Evolutionary conservation across 805 yeast species (phyloP), one percentile per base, ranked within the genome.

Genomic region (Teunomyces pallodes): DNA sequence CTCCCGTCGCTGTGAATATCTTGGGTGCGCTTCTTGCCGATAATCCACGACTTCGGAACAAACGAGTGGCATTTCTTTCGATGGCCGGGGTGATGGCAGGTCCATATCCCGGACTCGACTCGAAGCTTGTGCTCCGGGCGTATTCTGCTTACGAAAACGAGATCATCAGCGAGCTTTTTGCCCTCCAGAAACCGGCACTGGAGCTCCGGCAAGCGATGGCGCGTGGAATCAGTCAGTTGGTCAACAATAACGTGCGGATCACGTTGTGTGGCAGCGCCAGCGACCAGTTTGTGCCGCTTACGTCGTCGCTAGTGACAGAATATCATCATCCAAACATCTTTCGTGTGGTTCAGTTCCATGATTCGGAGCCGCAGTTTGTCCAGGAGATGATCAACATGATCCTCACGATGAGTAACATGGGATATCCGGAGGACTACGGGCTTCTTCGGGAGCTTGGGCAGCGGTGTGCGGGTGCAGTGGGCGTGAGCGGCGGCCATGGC

Each of bases 121-220:
- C 69, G n/a, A 69, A 67, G 49, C 53, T 71, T 24, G 73, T 72
- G 5, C 55, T 65, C 10, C 54, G 77, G 42, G 77, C 77, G 9
- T 72, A 62, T 53, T 56, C 71, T 2, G 46, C 56, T 5, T 51
- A 51, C 20, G 78, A 73, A 46, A 70, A 71, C 51, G 69, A 64
- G 42, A 64, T 70, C 6, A 59, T 72, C 24, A 52, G 50, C 36
- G 77, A 73, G 51, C 43, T 73, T 38, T 66, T 71, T 46, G 72
- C 70, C 16, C 53, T 65, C 9, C 69, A 61, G 48, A 58, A 61
- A 31, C 59, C 62, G 2, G 53, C 49, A 13, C 56, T 59, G 17
- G 36, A 47, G 3, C 41, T 47, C 13, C 56, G 66, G 9, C 41
- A 52, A 9, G 52, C 50, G 38, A 46, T 70, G 31, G 47, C 46